Base-by-base conservation (phyloP, 2,329 filamentous ascomycete species). In the Zymoseptoria brevis region DNA sequence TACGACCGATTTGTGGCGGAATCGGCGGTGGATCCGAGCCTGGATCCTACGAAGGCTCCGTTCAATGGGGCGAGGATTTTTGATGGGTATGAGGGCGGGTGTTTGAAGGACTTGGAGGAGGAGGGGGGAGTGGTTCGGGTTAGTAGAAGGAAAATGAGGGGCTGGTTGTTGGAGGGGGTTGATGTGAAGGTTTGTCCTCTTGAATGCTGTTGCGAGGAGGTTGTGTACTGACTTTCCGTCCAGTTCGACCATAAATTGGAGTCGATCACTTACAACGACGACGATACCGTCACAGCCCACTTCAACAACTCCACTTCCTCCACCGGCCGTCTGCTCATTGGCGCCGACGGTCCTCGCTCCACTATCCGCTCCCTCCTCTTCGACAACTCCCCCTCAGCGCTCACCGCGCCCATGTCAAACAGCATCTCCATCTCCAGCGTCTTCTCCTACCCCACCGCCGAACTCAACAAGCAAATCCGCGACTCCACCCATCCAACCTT, bases 291-390 rank as follows among this genome's bases (percentile, higher is more conserved):
- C 2, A 64, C 57, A 3, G 67, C 61, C 0, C 53, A 49, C 13
- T 68, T 68, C 49, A 29, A 55, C 16, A 63, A 68, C 50, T 62
- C 61, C 16, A 50, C 55, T 2, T 51, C 55, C 16, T 55, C 57
- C 24, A 66, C 45, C 19, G 67, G 65, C 4, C 62, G 58, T 4
- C 54, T 66, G 16, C n/a, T 68, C 13, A 56, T 67, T 9, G 67
- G 67, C 19, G 60, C 57, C 35, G 67, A 69, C 57, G 67, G 66
- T 2, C 53, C 62, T 9, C 60, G 61, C 11, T 69, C 67, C 4
- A 50, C 56, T 2, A 64, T 69, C 2, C 62, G 67, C n/a, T 48
- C 19, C 5, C 55, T 62, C 4, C 56, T 66, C 7, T 53, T 68
- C 35, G 35, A 45, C 35, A 13, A 45, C 13, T 45, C 35, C 16